Percentiles rank a stretch among this genome's conserved stretches.
phyloP scores from a whole-genome alignment of 495 filamentous ascomycete species.

The Xylaria venustula region DNA sequence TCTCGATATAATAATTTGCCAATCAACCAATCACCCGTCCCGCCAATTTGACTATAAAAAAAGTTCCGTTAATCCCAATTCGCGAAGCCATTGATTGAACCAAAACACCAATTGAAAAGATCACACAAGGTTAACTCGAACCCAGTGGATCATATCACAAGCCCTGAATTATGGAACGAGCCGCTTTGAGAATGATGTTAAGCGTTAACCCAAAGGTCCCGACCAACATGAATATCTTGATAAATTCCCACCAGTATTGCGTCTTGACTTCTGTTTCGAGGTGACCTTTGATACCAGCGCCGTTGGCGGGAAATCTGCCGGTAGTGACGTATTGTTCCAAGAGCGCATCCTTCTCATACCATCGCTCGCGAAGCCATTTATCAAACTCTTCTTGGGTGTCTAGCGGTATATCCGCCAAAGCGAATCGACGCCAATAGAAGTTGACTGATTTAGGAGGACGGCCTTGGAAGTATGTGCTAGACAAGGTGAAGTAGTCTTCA shows the following conservation, averaged over 20 bases:
- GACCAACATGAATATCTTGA: constrained; percentile 48
- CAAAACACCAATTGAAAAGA: constrained; percentile 3
- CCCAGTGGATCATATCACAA: too few species aligned
- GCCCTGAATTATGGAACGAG: constrained; percentile 9
- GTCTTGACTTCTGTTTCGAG: constrained; percentile 51
- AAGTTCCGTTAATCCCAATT: background rate
- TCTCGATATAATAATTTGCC: background rate
- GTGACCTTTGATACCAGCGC: constrained; percentile 32
- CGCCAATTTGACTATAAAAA: background rate
- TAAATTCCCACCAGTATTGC: constrained; percentile 46
- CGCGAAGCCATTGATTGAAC: background rate
- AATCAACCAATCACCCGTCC: background rate
- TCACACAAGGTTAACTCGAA: too few species aligned
- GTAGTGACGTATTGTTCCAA: constrained; percentile 68
- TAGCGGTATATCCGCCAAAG: constrained; percentile 63
- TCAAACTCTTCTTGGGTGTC: constrained; percentile 63
- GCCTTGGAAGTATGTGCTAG: constrained; percentile 71
- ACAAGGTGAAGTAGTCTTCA: constrained; percentile 72
- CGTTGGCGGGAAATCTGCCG: constrained; percentile 63
- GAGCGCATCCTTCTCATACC: constrained; percentile 77
- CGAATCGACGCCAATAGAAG: constrained; percentile 79
- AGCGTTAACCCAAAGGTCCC: constrained; percentile 35
- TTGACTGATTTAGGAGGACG: constrained; percentile 80
- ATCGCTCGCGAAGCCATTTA: constrained; percentile 69
- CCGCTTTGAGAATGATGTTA: constrained; percentile 28